These are phyloP conservation scores for Strigomonas culicis DNA, from an alignment of 208 protist genomes.

Conservation along the genomic window DNA sequence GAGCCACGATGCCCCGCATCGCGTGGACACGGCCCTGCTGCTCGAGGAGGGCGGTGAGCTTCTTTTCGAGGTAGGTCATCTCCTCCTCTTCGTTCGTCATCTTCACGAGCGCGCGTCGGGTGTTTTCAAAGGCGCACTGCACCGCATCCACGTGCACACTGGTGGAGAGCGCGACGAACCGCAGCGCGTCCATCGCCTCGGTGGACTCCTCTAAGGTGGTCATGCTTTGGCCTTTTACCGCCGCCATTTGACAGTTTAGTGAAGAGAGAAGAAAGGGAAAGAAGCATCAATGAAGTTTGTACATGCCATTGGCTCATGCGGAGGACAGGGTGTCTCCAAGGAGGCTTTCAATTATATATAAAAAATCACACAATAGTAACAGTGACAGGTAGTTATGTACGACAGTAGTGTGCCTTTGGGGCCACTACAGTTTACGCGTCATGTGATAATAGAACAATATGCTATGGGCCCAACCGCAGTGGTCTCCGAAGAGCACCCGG, in stretches of 20 bases:
- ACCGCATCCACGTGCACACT: constrained; percentile 74
- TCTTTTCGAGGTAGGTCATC: constrained; percentile 37
- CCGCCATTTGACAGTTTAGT: no score
- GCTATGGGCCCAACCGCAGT: constrained; percentile 74
- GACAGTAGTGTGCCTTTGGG: neutral
- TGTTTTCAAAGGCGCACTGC: constrained; percentile 54
- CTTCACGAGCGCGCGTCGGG: constrained; percentile 34
- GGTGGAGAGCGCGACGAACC: constrained; percentile 59
- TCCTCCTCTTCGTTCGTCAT: constrained; percentile 48
- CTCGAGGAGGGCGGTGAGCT: constrained; percentile 36
- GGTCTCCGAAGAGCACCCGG: constrained; percentile 46
- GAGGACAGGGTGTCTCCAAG: neutral
- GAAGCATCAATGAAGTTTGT: no score
- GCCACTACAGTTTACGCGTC: constrained; percentile 1
- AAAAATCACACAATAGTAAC: constrained; percentile 3
- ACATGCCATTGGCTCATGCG: no score
- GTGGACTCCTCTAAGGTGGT: no score
- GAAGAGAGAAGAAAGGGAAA: no score
- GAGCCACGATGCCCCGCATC: constrained; percentile 28
- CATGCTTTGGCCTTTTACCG: no score
- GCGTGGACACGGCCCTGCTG: constrained; percentile 44
- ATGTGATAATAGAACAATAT: constrained; percentile 69
- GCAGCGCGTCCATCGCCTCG: constrained; percentile 39
- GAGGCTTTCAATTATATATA: neutral
- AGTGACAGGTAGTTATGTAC: constrained; percentile 6